A percentile compares a stretch with the other conserved stretches of the same genome.
Evolutionary conservation across 345 rosid species (phyloP).

Genomic region (Salix udensis): DNA sequence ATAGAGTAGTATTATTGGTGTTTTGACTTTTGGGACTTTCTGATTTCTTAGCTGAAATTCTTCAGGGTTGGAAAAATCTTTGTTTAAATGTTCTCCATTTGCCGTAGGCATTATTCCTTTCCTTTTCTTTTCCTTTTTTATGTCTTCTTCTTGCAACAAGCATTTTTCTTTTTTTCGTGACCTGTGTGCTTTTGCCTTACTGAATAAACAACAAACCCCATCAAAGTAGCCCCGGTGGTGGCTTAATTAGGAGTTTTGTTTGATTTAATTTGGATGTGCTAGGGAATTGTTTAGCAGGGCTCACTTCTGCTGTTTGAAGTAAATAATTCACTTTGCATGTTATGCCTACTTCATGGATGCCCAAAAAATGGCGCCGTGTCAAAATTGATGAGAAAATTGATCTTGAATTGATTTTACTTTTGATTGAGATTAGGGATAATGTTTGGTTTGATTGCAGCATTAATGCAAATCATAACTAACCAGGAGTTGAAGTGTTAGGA

Average conservation of each 20-base stretch:
- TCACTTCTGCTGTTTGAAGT: not conserved
- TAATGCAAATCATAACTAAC: not conserved
- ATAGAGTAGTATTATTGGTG: not conserved
- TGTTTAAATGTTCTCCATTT: not conserved
- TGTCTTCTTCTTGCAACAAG: not conserved
- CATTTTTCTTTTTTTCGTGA: not conserved
- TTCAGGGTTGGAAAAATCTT: not conserved
- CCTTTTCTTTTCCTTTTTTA: not conserved
- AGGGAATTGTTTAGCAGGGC: not conserved
- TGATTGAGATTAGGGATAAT: not conserved
- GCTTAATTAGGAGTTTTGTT: not conserved
- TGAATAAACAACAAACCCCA: not conserved
- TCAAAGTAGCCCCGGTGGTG: not conserved
- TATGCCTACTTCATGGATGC: not conserved
- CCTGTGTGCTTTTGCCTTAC: not conserved
- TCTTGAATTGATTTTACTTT: not conserved
- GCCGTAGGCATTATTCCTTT: not conserved
- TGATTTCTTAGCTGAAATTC: not conserved
- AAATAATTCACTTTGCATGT: not conserved
- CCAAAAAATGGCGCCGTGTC: not conserved
- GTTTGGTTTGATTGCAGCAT: not conserved
- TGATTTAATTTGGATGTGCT: not conserved
- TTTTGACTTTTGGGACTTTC: not conserved
- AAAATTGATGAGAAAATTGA: not conserved
- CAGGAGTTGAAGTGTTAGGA: not conserved